Evolutionary conservation across 148 eudicot species (phyloP).

Genomic region (Salicornia ramosissima): DNA sequence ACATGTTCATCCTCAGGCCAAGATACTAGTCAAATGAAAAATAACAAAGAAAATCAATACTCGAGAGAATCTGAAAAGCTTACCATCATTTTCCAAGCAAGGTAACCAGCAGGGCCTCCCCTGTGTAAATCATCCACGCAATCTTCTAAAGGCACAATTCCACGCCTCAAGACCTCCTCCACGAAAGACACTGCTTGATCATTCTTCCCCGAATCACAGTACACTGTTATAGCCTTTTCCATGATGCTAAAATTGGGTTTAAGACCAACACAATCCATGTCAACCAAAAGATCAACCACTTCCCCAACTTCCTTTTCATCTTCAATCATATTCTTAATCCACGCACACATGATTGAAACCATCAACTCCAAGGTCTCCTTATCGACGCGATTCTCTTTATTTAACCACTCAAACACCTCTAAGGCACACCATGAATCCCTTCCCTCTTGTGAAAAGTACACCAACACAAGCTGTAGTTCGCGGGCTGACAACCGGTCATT

Average conservation of each 20-base stretch:
- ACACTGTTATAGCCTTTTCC: slow-evolving; percentile 83
- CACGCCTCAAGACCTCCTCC: slow-evolving; percentile 59
- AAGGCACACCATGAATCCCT: slow-evolving; percentile 96
- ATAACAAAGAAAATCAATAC: neutral
- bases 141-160: slow-evolving; percentile 39
- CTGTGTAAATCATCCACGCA: slow-evolving; percentile 38
- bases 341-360: slow-evolving; percentile 87
- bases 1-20: neutral
- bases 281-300: slow-evolving; percentile 76
- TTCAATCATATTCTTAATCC: slow-evolving; percentile 80
- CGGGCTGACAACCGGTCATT: slow-evolving; percentile 63
- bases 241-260: slow-evolving; percentile 80
- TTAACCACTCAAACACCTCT: slow-evolving; percentile 95
- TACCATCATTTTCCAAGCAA: slow-evolving; percentile 99
- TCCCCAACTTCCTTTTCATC: slow-evolving; percentile 46
- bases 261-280: slow-evolving; percentile 95
- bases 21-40: neutral
- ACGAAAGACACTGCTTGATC: slow-evolving; percentile 57
- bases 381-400: slow-evolving; percentile 83
- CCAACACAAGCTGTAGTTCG: slow-evolving; percentile 76
- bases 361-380: slow-evolving; percentile 94
- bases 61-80: slow-evolving; percentile 6
- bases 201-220: slow-evolving; percentile 61
- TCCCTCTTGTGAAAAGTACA: slow-evolving; percentile 89
- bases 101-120: slow-evolving; percentile 87